Evolutionary conservation across 2,329 filamentous ascomycete species (phyloP).

Genomic region (Ascochyta lentis): DNA sequence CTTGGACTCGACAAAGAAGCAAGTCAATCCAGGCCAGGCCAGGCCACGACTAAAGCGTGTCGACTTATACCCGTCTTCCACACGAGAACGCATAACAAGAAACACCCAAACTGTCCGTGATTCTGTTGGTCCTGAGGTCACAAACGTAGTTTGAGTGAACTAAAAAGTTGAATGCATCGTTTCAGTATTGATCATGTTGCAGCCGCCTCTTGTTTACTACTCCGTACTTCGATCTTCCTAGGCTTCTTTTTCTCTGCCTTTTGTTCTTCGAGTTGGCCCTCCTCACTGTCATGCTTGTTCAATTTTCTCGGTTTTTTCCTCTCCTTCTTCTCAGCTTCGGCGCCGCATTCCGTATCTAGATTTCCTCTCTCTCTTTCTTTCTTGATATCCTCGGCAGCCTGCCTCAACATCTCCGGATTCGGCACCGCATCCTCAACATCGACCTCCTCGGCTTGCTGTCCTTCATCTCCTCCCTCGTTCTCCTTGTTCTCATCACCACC

Average conservation of each 20-base stretch:
- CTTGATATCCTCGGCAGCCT: conserved; percentile 33
- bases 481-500: conserved; percentile 18
- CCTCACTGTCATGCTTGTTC: conserved; percentile 18
- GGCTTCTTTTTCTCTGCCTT: conserved; percentile 15
- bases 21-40: too few species aligned
- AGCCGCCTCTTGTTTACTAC: conserved; percentile 20
- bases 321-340: conserved; percentile 9
- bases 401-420: conserved; percentile 32
- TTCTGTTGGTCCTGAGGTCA: too few species aligned
- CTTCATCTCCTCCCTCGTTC: conserved; percentile 12
- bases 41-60: too few species aligned
- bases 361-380: conserved; percentile 25
- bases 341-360: conserved; percentile 15
- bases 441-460: conserved; percentile 17
- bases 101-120: too few species aligned
- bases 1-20: too few species aligned
- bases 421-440: conserved; percentile 36
- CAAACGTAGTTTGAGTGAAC: not conserved
- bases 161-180: not conserved
- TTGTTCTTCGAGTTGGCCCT: conserved; percentile 5
- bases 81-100: too few species aligned
- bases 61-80: too few species aligned
- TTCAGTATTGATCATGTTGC: not conserved
- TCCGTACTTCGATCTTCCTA: conserved; percentile 34
- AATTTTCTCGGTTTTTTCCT: conserved; percentile 8